Evolutionary conservation across 2,329 filamentous ascomycete species (phyloP).

Genomic region (Cercospora canescens): DNA sequence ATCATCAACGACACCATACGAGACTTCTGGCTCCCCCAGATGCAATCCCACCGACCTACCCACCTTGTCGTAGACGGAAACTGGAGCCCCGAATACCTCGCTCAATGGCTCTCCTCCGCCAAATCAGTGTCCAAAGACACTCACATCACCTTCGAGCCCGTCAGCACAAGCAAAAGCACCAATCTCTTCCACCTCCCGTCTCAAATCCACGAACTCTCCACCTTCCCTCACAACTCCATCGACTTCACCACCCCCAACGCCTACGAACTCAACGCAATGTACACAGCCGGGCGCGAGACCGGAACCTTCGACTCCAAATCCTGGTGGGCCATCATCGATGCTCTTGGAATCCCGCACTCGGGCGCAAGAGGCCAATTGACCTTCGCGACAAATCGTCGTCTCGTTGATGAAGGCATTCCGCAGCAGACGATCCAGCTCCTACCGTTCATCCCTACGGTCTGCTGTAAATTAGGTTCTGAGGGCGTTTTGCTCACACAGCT

Average conservation of each 20-base stretch:
- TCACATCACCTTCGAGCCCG: constrained; percentile 80
- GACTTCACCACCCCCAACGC: constrained; percentile 80
- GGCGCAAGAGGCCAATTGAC: constrained; percentile 72
- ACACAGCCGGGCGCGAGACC: constrained; percentile 64
- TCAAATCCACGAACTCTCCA: constrained; percentile 23
- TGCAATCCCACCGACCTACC: constrained; percentile 60
- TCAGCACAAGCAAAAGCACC: constrained; percentile 76
- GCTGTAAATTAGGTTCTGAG: constrained; percentile 77
- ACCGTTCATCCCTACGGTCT: constrained; percentile 80
- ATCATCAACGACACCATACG: constrained; percentile 44
- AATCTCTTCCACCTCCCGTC: constrained; percentile 59
- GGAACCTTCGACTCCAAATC: constrained; percentile 67
- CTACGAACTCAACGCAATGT: constrained; percentile 79
- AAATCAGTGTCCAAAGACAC: constrained; percentile 55
- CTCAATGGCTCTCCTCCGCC: constrained; percentile 65
- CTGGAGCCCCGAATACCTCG: constrained; percentile 69
- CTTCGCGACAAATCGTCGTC: constrained; percentile 61
- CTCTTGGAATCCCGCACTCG: constrained; percentile 69
- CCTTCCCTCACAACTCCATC: constrained; percentile 65
- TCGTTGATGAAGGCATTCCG: constrained; percentile 80
- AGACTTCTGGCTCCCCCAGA: constrained; percentile 60
- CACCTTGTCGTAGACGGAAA: constrained; percentile 88
- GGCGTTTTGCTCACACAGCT: constrained; percentile 77
- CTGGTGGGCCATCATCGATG: constrained; percentile 82
- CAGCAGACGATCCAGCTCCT: constrained; percentile 82